phyloP scores from a whole-genome alignment of 2,329 filamentous ascomycete genomes.

The Aspergillus aculeatinus region DNA sequence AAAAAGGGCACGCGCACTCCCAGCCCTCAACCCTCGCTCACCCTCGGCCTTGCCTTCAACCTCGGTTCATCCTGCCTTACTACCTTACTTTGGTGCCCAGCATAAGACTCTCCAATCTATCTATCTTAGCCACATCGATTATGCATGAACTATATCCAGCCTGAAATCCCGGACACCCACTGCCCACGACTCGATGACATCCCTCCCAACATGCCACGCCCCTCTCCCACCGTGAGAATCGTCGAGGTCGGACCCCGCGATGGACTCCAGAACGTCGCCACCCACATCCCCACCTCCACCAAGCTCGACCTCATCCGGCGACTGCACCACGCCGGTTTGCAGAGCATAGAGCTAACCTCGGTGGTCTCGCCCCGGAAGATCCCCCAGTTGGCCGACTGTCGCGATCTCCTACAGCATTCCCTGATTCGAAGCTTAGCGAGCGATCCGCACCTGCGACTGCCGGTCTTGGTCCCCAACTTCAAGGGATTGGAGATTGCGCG shows the following conservation, averaged over 20 bases:
- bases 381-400: conserved; percentile 62
- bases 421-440: conserved; percentile 55
- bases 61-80: too few species aligned
- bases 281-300: conserved; percentile 65
- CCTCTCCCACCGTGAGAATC: conserved; percentile 51
- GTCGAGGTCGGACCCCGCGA: conserved; percentile 84
- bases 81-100: too few species aligned
- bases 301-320: conserved; percentile 75
- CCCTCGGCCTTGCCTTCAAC: too few species aligned
- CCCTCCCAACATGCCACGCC: background rate
- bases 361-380: conserved; percentile 85
- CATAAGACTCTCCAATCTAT: too few species aligned
- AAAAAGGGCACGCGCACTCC: too few species aligned
- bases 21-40: too few species aligned
- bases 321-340: conserved; percentile 66
- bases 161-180: too few species aligned
- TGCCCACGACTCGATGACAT: background rate
- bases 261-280: conserved; percentile 83
- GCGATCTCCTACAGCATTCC: conserved; percentile 20
- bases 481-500: conserved; percentile 59
- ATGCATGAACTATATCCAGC: background rate
- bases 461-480: conserved; percentile 44
- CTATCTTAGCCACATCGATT: too few species aligned
- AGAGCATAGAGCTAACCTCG: conserved; percentile 75
- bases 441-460: conserved; percentile 24